Conservation (phyloP, 306 rosid genomes). For the Cucumis hystrix region DNA sequence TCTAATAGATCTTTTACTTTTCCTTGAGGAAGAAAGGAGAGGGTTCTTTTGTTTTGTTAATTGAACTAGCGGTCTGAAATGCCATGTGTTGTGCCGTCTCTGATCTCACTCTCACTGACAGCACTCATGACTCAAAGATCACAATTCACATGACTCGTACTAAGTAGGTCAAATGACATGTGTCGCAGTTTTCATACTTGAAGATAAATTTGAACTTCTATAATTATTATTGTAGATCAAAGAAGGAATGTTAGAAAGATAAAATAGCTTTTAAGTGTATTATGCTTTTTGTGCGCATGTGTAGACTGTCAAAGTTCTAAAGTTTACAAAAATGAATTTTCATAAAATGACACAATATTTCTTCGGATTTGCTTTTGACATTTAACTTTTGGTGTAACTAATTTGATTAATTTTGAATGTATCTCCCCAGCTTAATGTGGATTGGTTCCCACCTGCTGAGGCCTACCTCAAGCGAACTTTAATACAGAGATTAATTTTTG, state of each 20-base stretch:
- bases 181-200: background rate
- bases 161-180: background rate
- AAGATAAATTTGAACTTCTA: background rate
- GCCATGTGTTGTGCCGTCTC: background rate
- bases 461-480: constrained; percentile 83
- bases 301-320: background rate
- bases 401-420: constrained; percentile 2
- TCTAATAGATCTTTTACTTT: background rate
- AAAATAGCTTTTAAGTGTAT: background rate
- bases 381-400: constrained; percentile 3
- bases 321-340: background rate
- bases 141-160: background rate
- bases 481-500: constrained; percentile 68
- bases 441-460: constrained; percentile 87
- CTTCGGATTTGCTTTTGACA: background rate
- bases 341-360: background rate
- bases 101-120: background rate
- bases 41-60: background rate
- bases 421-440: constrained; percentile 53
- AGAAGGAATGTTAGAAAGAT: background rate
- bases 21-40: background rate
- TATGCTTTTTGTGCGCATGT: background rate
- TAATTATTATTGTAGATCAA: background rate
- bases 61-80: background rate
- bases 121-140: background rate